Base-by-base conservation (phyloP, 177 flowering plant species). In the Vitis hybrid region DNA sequence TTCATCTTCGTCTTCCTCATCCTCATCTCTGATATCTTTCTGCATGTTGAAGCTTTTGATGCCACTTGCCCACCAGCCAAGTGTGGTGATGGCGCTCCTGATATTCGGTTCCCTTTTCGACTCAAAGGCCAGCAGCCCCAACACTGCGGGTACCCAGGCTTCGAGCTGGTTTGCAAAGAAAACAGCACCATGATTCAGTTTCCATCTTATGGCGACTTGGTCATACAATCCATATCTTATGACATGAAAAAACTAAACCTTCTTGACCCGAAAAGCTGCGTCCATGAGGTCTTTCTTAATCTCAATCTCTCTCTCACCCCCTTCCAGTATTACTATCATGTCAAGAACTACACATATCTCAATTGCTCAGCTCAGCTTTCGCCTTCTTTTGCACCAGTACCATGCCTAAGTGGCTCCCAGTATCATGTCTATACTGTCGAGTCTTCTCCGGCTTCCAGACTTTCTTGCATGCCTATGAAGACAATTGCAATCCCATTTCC, bases 251-350 rank as follows among this genome's bases (percentile, higher is more conserved):
- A 56, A 10, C 48, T 84, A 0, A 21, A 72, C 45, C 85, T 84
- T 66, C 16, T 75, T 3, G 85, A 82, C 64, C 83, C 82, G 7
- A 73, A 68, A 39, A 78, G 21, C 39, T 82, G 87, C 33, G 83
- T 80, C 53, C 83, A 76, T 50, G 79, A 69, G 65, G 87, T 76
- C 19, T 84, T 84, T 70, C 81, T 84, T 7, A 80, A 82, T 26
- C 82, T 84, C 55, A 64, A 84, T 71, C 80, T 84, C 56, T 75
- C 82, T 50, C 65, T 56, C 5, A 76, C 82, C 0, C 82, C 80
- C 0, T 82, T 84, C 63, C 65, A 51, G 4, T 80, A 80, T 22
- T 80, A 77, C 73, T 76, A 80, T 56, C 65, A 49, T 16, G 56
- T 79, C 64, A 80, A 72, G 62, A 73, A 74, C 66, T 82, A 82